Evolutionary conservation across 805 yeast genomes (phyloP).

Genomic region (Saccharomycopsis sp.): DNA sequence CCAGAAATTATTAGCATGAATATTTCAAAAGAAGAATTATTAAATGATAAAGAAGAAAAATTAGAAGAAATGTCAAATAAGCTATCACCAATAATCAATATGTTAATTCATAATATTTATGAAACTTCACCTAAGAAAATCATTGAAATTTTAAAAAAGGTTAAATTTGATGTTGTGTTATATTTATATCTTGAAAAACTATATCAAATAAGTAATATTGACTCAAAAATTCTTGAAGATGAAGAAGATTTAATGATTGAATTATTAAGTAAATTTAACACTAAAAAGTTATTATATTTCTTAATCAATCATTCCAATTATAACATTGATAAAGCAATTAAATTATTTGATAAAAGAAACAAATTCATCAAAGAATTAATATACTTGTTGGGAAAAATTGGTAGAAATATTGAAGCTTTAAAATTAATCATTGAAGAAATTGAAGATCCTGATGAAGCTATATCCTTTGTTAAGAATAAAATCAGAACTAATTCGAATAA

Average conservation of each 20-base stretch:
- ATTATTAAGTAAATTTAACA: conserved; percentile 27
- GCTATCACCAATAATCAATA: conserved; percentile 34
- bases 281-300: conserved; percentile 42
- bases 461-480: conserved; percentile 52
- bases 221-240: conserved; percentile 22
- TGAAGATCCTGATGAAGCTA: conserved; percentile 72
- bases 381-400: conserved; percentile 70
- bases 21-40: conserved; percentile 29
- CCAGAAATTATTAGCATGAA: conserved; percentile 41
- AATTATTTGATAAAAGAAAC: conserved; percentile 30
- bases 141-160: conserved; percentile 33
- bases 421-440: conserved; percentile 65
- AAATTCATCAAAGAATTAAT: conserved; percentile 60
- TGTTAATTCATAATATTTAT: conserved; percentile 54
- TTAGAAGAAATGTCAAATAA: conserved; percentile 27
- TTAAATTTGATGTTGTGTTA: conserved; percentile 37
- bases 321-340: conserved; percentile 61
- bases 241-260: conserved; percentile 60
- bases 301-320: conserved; percentile 50
- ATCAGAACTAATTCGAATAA: conserved; percentile 51
- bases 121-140: conserved; percentile 49
- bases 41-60: conserved; percentile 21
- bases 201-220: conserved; percentile 34
- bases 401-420: conserved; percentile 69
- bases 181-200: conserved; percentile 58